phyloP scores from a whole-genome alignment of 2,329 filamentous ascomycete species.

The Colletotrichum shisoi region DNA sequence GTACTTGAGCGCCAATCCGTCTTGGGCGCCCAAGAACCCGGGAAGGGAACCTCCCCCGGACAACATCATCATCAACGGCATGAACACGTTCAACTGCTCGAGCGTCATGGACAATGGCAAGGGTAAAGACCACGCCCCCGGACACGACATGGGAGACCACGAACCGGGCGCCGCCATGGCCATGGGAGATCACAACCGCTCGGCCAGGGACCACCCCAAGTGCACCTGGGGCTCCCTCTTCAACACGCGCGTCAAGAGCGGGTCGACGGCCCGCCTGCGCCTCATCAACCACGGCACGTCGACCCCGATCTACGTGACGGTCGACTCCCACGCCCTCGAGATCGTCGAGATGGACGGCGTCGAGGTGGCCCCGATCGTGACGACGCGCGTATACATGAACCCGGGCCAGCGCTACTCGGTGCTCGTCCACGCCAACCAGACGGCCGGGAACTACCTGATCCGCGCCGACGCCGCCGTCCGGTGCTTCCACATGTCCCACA shows the following conservation, averaged over 20 bases:
- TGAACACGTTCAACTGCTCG: slow-evolving; percentile 50
- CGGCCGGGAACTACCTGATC: slow-evolving; percentile 48
- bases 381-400: slow-evolving; percentile 50
- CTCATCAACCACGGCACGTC: slow-evolving; percentile 54
- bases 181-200: slow-evolving; percentile 14
- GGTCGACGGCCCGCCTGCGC: slow-evolving; percentile 47
- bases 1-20: slow-evolving; percentile 44
- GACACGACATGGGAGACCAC: slow-evolving; percentile 18
- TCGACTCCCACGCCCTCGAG: slow-evolving; percentile 51
- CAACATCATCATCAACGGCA: slow-evolving; percentile 53
- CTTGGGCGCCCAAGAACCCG: slow-evolving; percentile 48
- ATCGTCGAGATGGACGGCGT: slow-evolving; percentile 54
- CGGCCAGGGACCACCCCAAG: slow-evolving; percentile 16
- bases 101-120: slow-evolving; percentile 31
- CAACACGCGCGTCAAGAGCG: slow-evolving; percentile 45
- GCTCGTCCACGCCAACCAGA: slow-evolving; percentile 48
- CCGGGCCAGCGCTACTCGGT: slow-evolving; percentile 52
- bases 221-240: slow-evolving; percentile 48
- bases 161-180: slow-evolving; percentile 6
- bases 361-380: slow-evolving; percentile 48
- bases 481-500: slow-evolving; percentile 38
- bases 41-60: slow-evolving; percentile 54
- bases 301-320: slow-evolving; percentile 51
- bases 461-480: slow-evolving; percentile 44
- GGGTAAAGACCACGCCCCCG: slow-evolving; percentile 18